Evolutionary conservation across 176 grass and related monocot genomes (phyloP).

Genomic region (Phoenix dactylifera): DNA sequence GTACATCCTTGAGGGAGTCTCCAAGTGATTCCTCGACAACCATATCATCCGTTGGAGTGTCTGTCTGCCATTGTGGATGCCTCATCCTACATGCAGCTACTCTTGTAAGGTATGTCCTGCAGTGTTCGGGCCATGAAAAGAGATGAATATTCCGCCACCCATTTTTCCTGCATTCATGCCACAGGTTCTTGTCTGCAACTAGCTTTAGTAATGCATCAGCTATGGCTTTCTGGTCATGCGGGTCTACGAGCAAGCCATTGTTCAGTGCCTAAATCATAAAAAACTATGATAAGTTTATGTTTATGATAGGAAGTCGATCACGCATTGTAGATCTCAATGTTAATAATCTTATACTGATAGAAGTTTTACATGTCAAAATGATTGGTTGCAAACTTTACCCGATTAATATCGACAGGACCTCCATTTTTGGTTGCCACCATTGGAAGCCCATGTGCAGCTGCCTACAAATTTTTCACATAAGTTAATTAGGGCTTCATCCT

Average conservation of each 20-base stretch:
- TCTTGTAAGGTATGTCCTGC: slow-evolving; percentile 78
- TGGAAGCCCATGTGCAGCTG: slow-evolving; percentile 88
- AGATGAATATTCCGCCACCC: slow-evolving; percentile 89
- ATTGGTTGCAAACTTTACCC: slow-evolving; percentile 32
- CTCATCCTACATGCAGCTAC: slow-evolving; percentile 79
- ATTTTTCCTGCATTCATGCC: slow-evolving; percentile 91
- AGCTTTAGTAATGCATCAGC: slow-evolving; percentile 83
- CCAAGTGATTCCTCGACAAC: slow-evolving; percentile 48
- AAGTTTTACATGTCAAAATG: not conserved
- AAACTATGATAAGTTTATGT: not conserved
- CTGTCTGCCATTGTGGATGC: slow-evolving; percentile 71
- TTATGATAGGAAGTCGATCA: no score
- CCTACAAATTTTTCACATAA: slow-evolving; percentile 24
- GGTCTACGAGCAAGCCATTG: slow-evolving; percentile 78
- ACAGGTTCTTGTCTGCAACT: slow-evolving; percentile 76
- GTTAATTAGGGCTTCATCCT: not conserved
- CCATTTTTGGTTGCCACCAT: slow-evolving; percentile 98
- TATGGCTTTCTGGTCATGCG: slow-evolving; percentile 79
- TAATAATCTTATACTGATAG: no score
- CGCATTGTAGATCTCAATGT: no score
- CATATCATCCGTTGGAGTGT: slow-evolving; percentile 53
- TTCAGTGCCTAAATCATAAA: slow-evolving; percentile 50
- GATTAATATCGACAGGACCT: slow-evolving; percentile 81
- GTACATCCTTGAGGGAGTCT: slow-evolving; percentile 78
- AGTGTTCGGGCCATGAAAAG: slow-evolving; percentile 97